These are phyloP conservation scores for Mycena amicta DNA, from an alignment of 768 basidiomycete genomes.

Conservation along the genomic window DNA sequence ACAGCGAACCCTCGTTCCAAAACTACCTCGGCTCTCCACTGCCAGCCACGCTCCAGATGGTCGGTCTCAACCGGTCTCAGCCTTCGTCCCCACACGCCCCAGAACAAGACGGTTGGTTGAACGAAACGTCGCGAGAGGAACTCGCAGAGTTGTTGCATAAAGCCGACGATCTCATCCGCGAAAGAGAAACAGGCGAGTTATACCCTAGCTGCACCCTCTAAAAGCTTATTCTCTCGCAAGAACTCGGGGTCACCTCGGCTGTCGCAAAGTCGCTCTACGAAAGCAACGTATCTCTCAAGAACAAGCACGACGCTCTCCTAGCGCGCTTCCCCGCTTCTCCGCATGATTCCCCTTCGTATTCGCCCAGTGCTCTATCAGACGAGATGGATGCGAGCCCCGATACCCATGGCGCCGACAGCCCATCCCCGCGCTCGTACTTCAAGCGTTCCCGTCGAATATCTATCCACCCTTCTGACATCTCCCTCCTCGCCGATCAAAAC, in stretches of 20 bases:
- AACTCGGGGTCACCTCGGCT: conserved; percentile 68
- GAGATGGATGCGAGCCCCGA: conserved; percentile 25
- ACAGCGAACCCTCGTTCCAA: conserved; percentile 6
- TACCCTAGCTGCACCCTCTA: neutral
- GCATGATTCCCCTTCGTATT: conserved; percentile 33
- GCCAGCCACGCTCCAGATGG: conserved; percentile 30
- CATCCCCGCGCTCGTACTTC: conserved; percentile 24
- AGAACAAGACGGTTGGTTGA: conserved; percentile 48
- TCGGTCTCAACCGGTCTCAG: conserved; percentile 29
- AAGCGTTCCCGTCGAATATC: conserved; percentile 52
- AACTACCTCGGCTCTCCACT: conserved; percentile 31
- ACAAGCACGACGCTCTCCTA: conserved; percentile 71
- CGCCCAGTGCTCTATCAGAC: conserved; percentile 24
- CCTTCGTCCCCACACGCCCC: conserved; percentile 26
- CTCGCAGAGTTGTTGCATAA: conserved; percentile 68
- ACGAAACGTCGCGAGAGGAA: conserved; percentile 73
- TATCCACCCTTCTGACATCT: conserved; percentile 68
- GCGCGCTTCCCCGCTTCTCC: conserved; percentile 56
- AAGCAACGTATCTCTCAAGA: conserved; percentile 67
- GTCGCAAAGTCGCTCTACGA: conserved; percentile 72
- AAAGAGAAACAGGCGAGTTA: conserved; percentile 70
- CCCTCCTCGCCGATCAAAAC: conserved; percentile 79
- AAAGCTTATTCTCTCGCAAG: conserved; percentile 33
- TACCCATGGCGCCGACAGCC: conserved; percentile 25
- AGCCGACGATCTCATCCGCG: conserved; percentile 76